Evolutionary conservation across 768 basidiomycete genomes (phyloP).

Genomic region (Calocybe indica): DNA sequence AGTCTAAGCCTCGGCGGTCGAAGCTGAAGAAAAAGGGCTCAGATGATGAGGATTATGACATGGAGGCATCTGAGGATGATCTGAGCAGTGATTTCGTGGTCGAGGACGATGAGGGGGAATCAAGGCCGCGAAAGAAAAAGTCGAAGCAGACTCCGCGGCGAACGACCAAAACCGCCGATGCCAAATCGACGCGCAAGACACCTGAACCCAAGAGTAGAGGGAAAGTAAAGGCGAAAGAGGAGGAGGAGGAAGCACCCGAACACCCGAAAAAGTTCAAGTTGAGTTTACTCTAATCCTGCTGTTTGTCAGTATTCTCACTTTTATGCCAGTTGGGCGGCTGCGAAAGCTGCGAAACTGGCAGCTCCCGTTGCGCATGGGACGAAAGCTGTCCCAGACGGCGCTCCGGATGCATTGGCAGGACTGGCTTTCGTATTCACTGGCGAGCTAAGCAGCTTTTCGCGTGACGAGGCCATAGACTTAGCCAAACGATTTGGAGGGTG

Average conservation of each 20-base stretch:
- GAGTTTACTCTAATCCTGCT: slow-evolving; percentile 1
- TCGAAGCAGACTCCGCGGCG: slow-evolving; percentile 3
- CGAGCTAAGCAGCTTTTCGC: slow-evolving; percentile 78
- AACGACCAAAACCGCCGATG: slow-evolving; percentile 8
- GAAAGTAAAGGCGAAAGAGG: slow-evolving; percentile 7
- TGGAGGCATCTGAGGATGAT: slow-evolving; percentile 1
- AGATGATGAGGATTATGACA: slow-evolving; percentile 5
- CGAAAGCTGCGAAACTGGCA: slow-evolving; percentile 54
- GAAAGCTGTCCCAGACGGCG: slow-evolving; percentile 69
- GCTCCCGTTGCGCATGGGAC: slow-evolving; percentile 61
- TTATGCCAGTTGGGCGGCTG: slow-evolving; percentile 33
- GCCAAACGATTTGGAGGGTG: slow-evolving; percentile 94
- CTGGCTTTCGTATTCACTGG: slow-evolving; percentile 95
- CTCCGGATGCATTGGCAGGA: slow-evolving; percentile 71
- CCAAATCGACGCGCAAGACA: slow-evolving; percentile 10
- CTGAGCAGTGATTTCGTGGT: no score
- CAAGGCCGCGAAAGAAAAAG: slow-evolving; percentile 4
- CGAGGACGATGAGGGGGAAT: slow-evolving; percentile 13
- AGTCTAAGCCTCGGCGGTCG: slow-evolving; percentile 15
- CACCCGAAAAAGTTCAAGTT: slow-evolving; percentile 21
- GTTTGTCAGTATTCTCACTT: not conserved
- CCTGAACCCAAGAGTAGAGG: not conserved
- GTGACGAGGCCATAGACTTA: slow-evolving; percentile 82
- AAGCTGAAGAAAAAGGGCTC: slow-evolving; percentile 12
- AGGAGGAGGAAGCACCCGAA: slow-evolving; percentile 5